phyloP scores from a whole-genome alignment of 2,329 filamentous ascomycete species.

The Bimuria novae-zelandiae region DNA sequence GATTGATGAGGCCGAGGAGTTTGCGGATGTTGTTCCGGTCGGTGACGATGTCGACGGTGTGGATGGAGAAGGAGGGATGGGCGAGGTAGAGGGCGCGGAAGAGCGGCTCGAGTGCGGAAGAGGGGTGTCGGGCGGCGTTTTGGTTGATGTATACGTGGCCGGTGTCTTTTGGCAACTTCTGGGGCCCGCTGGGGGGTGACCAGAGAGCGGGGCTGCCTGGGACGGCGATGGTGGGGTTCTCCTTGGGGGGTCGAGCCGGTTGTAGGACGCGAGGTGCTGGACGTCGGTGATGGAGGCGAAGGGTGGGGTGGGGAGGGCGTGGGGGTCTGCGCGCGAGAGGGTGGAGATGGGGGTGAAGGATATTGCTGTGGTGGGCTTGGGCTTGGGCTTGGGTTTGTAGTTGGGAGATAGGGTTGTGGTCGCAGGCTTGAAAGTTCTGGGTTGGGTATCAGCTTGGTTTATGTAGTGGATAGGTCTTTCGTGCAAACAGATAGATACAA shows the following conservation, averaged over 20 bases:
- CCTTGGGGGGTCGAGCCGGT: neutral
- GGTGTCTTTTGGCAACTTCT: neutral
- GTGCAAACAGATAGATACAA: too few species aligned
- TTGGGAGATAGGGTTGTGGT: too few species aligned
- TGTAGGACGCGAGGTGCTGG: neutral
- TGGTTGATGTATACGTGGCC: conserved; percentile 47
- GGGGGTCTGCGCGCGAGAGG: neutral
- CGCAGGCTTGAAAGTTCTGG: too few species aligned
- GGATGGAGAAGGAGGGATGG: conserved; percentile 48
- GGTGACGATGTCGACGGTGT: conserved; percentile 48
- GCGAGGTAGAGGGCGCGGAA: conserved; percentile 50
- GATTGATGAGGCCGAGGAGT: conserved; percentile 51
- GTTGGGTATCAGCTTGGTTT: too few species aligned
- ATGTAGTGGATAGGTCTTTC: too few species aligned
- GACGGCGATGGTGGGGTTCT: neutral
- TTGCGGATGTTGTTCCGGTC: conserved; percentile 57
- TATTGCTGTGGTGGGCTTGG: too few species aligned
- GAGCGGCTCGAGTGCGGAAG: conserved; percentile 52
- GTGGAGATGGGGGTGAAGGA: too few species aligned
- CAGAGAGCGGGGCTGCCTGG: neutral
- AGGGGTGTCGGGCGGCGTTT: conserved; percentile 51
- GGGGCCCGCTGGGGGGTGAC: neutral
- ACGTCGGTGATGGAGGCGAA: neutral
- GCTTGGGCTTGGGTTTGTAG: too few species aligned
- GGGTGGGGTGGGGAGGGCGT: neutral